Evolutionary conservation across 2,329 filamentous ascomycete species (phyloP).

Genomic region (Sordariomycetes sp.): DNA sequence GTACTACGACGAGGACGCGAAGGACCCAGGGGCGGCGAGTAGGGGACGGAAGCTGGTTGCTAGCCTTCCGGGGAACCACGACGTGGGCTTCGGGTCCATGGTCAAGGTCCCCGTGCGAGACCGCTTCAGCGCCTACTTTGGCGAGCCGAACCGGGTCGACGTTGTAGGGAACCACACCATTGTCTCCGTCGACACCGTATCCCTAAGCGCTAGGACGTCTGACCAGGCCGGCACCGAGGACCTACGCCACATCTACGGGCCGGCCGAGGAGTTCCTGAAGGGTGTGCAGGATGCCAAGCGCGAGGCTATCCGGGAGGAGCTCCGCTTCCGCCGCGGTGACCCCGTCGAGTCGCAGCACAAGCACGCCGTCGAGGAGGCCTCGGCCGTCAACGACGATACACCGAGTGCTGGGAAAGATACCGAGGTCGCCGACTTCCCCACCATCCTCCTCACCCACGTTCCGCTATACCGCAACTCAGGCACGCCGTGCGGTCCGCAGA

Average conservation of each 20-base stretch:
- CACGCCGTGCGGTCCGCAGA: slow-evolving; percentile 75
- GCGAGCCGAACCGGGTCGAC: slow-evolving; percentile 81
- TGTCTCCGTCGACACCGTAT: slow-evolving; percentile 81
- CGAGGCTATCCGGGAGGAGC: slow-evolving; percentile 54
- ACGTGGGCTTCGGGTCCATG: slow-evolving; percentile 78
- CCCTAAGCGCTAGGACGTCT: slow-evolving; percentile 59
- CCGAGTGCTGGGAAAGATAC: neutral
- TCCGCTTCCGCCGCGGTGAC: slow-evolving; percentile 52
- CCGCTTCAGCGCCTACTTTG: slow-evolving; percentile 80
- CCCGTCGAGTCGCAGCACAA: slow-evolving; percentile 38
- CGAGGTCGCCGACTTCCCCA: slow-evolving; percentile 53
- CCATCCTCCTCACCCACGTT: slow-evolving; percentile 81
- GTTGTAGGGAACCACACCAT: slow-evolving; percentile 91
- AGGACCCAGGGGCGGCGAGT: neutral
- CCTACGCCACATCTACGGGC: slow-evolving; percentile 55
- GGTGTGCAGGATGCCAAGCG: slow-evolving; percentile 50
- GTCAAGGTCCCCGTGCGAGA: slow-evolving; percentile 70
- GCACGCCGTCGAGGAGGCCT: slow-evolving; percentile 36
- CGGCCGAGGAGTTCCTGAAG: slow-evolving; percentile 64
- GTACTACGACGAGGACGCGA: slow-evolving; percentile 39
- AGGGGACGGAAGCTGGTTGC: slow-evolving; percentile 65
- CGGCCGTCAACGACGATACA: slow-evolving; percentile 16
- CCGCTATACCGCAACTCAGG: slow-evolving; percentile 72
- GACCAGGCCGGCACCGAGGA: slow-evolving; percentile 35
- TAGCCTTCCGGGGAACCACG: slow-evolving; percentile 87